phyloP scores from a whole-genome alignment of 108 stramenopile genomes.

The Fragilaria radians region DNA sequence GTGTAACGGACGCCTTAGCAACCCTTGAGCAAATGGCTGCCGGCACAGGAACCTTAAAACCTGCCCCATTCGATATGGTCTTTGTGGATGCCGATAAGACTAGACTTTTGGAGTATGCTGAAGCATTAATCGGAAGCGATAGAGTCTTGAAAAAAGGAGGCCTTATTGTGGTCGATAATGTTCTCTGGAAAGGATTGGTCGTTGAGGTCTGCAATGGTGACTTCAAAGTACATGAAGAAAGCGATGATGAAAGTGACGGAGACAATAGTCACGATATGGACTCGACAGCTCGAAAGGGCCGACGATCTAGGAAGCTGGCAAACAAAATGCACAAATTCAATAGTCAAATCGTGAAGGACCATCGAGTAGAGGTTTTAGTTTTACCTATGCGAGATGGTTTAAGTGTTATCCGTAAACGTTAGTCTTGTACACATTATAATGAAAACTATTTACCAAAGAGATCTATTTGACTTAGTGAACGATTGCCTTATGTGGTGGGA shows the following conservation, averaged over 20 bases:
- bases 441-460: too few species aligned
- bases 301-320: slow-evolving; percentile 73
- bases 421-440: too few species aligned
- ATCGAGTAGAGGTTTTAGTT: slow-evolving; percentile 67
- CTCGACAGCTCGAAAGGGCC: slow-evolving; percentile 41
- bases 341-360: slow-evolving; percentile 57
- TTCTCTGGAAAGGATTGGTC: slow-evolving; percentile 89
- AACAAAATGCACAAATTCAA: slow-evolving; percentile 88
- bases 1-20: slow-evolving; percentile 73
- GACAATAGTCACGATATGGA: slow-evolving; percentile 4
- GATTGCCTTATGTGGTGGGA: too few species aligned
- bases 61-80: slow-evolving; percentile 75
- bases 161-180: slow-evolving; percentile 85
- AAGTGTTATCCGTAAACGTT: slow-evolving; percentile 77
- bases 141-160: slow-evolving; percentile 68
- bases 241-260: slow-evolving; percentile 12
- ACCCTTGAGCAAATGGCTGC: slow-evolving; percentile 66
- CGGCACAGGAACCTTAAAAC: slow-evolving; percentile 12
- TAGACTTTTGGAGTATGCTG: slow-evolving; percentile 72
- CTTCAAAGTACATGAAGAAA: slow-evolving; percentile 20
- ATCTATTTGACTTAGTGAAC: too few species aligned
- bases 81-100: slow-evolving; percentile 93
- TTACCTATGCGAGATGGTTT: slow-evolving; percentile 87
- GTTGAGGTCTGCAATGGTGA: slow-evolving; percentile 42
- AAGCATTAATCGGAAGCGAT: slow-evolving; percentile 53